Evolutionary conservation across 2,329 filamentous ascomycete species (phyloP), one percentile per base, ranked within the genome.

Genomic region (Verticillium nonalfalfae): DNA sequence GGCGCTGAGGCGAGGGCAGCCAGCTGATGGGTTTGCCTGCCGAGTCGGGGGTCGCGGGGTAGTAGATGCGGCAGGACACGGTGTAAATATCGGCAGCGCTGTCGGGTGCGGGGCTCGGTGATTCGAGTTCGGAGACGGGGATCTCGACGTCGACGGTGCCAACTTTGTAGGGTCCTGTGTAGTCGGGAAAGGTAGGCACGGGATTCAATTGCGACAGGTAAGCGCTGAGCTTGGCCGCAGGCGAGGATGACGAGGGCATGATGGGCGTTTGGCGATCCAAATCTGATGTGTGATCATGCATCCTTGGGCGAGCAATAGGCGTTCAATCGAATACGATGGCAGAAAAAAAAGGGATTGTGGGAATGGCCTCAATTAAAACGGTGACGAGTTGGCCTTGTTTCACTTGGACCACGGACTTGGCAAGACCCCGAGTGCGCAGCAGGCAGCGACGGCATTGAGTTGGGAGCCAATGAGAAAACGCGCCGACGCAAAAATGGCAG

Each of bases 61-160:
- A 96, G 76, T 91, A 96, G 62, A 96, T 81, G 64, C 92, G 85
- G 73, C 91, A 95, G 61, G 90, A 88, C 33, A 96, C 80, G 1
- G 92, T 96, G 21, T 86, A 79, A 56, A 93, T 86, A 55, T 80
- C 78, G 60, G 75, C 74, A 5, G 85, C 81, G 58, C 82, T 79
- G 7, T 80, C 77, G 6, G 85, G 84, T 7, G 78, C 73, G 3
- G 81, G 76, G 26, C 82, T 79, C 0, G 87, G 84, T 1, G 83
- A 78, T 1, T 80, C 72, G 6, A 88, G 76, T 57, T 85, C 81
- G 34, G 81, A 79, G 10, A 89, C 80, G 54, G 91, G 90, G 15
- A 96, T 85, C 76, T 96, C 92, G 66, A 94, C 81, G 69, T 96
- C 91, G 66, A 91, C 79, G 2, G 89, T 91, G 65, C 91, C 91